Conservation (phyloP, 495 filamentous ascomycete species). For the Neurospora hispaniola region DNA sequence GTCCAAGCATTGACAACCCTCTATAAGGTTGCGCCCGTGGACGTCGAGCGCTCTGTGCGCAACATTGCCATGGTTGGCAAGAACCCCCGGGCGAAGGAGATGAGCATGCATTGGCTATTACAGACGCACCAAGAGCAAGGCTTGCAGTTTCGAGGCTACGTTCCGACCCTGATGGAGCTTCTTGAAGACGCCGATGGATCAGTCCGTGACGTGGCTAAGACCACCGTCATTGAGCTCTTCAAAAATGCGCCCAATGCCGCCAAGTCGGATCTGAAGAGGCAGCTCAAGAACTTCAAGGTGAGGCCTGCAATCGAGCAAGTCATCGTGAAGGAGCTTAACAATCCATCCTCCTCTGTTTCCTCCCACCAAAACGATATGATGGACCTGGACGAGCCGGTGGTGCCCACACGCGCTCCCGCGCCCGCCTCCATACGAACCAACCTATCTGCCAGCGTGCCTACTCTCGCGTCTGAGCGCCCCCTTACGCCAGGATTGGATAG, state of each 20-base stretch:
- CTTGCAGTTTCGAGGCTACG: conserved; percentile 71
- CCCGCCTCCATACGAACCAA: conserved; percentile 28
- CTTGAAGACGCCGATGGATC: conserved; percentile 81
- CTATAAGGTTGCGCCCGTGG: conserved; percentile 51
- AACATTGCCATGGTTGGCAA: conserved; percentile 67
- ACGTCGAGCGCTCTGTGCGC: conserved; percentile 71
- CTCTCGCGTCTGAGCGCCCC: conserved; percentile 36
- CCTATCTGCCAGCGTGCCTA: conserved; percentile 40
- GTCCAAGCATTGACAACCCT: conserved; percentile 64
- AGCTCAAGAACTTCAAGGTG: conserved; percentile 67
- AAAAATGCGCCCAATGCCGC: conserved; percentile 71
- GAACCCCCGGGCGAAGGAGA: conserved; percentile 73
- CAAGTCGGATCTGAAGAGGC: conserved; percentile 78
- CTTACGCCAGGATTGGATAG: conserved; percentile 39
- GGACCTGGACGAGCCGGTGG: conserved; percentile 28
- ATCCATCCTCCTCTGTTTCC: conserved; percentile 41
- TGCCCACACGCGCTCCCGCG: conserved; percentile 19
- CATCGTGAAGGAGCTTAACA: conserved; percentile 62
- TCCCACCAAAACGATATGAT: conserved; percentile 19
- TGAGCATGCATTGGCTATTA: conserved; percentile 72
- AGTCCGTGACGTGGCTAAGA: conserved; percentile 76
- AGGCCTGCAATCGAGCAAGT: conserved; percentile 71
- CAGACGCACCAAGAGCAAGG: conserved; percentile 70
- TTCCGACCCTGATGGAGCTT: conserved; percentile 69
- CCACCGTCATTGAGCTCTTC: conserved; percentile 75